Conservation (phyloP, 306 rosid genomes). For the Corylus avellana region DNA sequence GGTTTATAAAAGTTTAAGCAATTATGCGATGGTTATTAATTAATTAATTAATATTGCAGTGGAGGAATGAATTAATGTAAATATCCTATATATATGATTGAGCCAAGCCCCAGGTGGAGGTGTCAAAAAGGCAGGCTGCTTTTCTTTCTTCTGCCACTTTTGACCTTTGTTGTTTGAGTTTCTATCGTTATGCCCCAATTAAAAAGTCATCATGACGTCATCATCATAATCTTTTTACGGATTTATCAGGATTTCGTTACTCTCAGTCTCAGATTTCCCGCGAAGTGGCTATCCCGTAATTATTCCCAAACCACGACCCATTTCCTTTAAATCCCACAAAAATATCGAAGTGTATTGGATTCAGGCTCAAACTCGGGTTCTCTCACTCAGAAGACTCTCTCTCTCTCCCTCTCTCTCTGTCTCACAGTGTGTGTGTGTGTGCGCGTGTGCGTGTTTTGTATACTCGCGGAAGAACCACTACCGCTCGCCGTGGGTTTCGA, state of each 20-base stretch:
- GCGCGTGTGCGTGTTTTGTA: not conserved
- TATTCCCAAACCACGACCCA: conserved; percentile 18
- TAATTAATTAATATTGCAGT: no score
- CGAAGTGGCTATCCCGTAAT: conserved; percentile 56
- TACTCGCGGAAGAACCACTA: conserved; percentile 20
- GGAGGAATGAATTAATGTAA: no score
- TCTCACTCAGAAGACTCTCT: not conserved
- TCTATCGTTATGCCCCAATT: not conserved
- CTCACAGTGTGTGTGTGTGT: conserved; percentile 1
- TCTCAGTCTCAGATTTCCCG: conserved; percentile 10
- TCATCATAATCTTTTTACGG: not conserved
- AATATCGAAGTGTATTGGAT: conserved; percentile 3
- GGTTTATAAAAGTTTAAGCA: no score
- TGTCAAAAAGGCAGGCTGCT: not conserved
- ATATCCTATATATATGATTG: not conserved
- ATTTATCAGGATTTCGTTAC: no score
- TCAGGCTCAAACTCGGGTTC: not conserved
- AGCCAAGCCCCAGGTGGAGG: not conserved
- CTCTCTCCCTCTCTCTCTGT: not conserved
- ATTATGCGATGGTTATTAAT: no score
- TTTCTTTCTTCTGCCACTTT: not conserved
- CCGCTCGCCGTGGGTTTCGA: not conserved
- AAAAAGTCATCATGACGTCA: conserved; percentile 31
- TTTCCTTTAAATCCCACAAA: conserved; percentile 12
- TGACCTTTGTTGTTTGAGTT: not conserved